Evolutionary conservation across 2,329 filamentous ascomycete genomes (phyloP), one percentile per base, ranked within the genome.

Genomic region (Xylaria sp.): DNA sequence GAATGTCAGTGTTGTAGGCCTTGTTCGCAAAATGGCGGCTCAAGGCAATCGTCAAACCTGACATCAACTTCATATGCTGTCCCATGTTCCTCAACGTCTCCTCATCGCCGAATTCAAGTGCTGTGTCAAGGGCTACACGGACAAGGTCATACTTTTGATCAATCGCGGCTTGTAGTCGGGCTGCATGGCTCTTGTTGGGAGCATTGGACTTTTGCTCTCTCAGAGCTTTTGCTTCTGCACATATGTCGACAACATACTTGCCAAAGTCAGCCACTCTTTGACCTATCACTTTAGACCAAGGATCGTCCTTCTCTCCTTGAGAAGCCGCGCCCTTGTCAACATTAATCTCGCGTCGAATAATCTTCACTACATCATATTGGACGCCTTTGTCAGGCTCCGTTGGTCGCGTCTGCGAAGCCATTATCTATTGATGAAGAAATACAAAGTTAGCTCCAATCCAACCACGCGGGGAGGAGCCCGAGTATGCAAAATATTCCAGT

Each of bases 61-160:
- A 82, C 43, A 89, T 83, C 62, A 90, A 79, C 73, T 88, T 89
- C 58, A 85, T 83, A 74, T 90, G 86, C 15, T 84, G 83, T 9
- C 88, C 87, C 43, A 90, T 80, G 64, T 89, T 89, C 72, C 87
- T 85, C 48, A 90, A 78, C 15, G 89, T 85, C 25, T 83, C 82
- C 54, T 83, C 82, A 75, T 89, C 86, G 13, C 87, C 88, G 78
- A 84, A 84, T 28, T 84, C 81, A 61, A 87, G 82, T 1, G 86
- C 86, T 12, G 86, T 83, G 70, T 89, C 84, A 56, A 89, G 80
- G 1, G 86, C 85, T 62, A 82, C 78, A 70, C 82, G 84, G 5
- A 90, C 79, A 4, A 83, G 80, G 48, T 86, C 82, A 67, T 85
- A 83, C 72, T 84, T 85, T 62, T 78, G 75, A 2, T 82, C 81